Evolutionary conservation across 2,329 filamentous ascomycete genomes (phyloP).

Genomic region (Microdochium bolleyi): DNA sequence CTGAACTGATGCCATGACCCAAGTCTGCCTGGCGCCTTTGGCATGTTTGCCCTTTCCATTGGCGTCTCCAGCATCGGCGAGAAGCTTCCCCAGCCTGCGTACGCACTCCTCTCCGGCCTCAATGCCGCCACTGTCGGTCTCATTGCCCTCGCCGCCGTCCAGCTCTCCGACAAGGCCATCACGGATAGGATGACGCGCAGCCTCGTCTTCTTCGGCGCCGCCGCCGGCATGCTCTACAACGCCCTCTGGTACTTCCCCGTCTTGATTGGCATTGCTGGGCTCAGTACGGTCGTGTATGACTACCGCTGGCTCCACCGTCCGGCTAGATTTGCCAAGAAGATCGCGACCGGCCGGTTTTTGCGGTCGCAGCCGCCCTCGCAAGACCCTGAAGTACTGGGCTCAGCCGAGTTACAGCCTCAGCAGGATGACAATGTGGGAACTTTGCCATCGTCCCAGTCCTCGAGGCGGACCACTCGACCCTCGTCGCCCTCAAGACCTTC

Average conservation of each 20-base stretch:
- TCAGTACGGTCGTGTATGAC: conserved; percentile 48
- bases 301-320: conserved; percentile 37
- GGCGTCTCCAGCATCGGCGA: conserved; percentile 54
- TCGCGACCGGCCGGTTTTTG: background rate
- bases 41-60: conserved; percentile 60
- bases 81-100: conserved; percentile 52
- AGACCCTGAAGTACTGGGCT: background rate
- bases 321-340: background rate
- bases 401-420: background rate
- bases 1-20: background rate
- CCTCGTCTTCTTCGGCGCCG: conserved; percentile 54
- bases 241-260: conserved; percentile 69
- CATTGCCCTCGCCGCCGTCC: conserved; percentile 60
- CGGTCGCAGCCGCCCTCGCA: background rate
- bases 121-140: conserved; percentile 68
- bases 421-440: too few relatives aligned
- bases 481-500: background rate
- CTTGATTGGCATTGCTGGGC: conserved; percentile 49
- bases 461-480: background rate
- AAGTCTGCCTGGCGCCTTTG: conserved; percentile 60
- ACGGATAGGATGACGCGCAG: conserved; percentile 55
- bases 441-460: too few relatives aligned
- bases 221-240: conserved; percentile 62
- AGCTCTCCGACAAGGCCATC: conserved; percentile 60
- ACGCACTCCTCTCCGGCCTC: conserved; percentile 62